Base-by-base conservation (phyloP, 1,284 basidiomycete genomes). In the Pascua sp. region DNA sequence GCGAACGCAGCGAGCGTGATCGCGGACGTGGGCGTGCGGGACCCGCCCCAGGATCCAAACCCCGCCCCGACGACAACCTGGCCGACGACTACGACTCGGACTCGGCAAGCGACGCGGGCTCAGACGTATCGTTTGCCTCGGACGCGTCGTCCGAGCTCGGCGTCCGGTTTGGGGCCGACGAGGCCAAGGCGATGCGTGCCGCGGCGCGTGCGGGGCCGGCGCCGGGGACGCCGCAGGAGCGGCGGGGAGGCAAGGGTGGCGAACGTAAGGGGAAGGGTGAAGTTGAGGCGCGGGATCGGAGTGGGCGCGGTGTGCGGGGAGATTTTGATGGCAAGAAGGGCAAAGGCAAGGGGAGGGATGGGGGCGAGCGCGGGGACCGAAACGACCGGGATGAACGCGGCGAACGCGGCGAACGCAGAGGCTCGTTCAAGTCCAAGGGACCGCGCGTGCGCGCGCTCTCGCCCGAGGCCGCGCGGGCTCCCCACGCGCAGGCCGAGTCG, bases 361-460 rank as follows among this genome's bases (percentile, higher is more conserved):
- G 24, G 24, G 24, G 24, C 24, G 24, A 32, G 24, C 24, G 24
- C 4, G n/a, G n/a, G n/a, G n/a, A n/a, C n/a, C n/a, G n/a, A n/a
- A n/a, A n/a, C n/a, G n/a, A n/a, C n/a, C n/a, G n/a, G n/a, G n/a
- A n/a, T n/a, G n/a, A n/a, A n/a, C n/a, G n/a, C n/a, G 24, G 24
- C 7, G 24, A 32, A 7, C 3, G 24, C 4, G 24, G 24, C 7
- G 24, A 32, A 32, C 24, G 24, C 24, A 32, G 24, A 32, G 24
- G 24, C 24, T 4, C 24, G 24, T 4, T 7, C 24, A 32, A 32
- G 24, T 3, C 24, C 24, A 32, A 7, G 24, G 4, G 24, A 18
- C 32, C 17, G 37, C 51, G 43, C 5, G 47, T 52, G 9, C 56
- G 60, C n/a, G 56, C 53, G 0, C 60, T 57, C 8, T 56, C 57